Percentiles rank a stretch among this genome's conserved stretches.
phyloP scores from a whole-genome alignment of 805 yeast species.

The Dipodascopsis tothii region DNA sequence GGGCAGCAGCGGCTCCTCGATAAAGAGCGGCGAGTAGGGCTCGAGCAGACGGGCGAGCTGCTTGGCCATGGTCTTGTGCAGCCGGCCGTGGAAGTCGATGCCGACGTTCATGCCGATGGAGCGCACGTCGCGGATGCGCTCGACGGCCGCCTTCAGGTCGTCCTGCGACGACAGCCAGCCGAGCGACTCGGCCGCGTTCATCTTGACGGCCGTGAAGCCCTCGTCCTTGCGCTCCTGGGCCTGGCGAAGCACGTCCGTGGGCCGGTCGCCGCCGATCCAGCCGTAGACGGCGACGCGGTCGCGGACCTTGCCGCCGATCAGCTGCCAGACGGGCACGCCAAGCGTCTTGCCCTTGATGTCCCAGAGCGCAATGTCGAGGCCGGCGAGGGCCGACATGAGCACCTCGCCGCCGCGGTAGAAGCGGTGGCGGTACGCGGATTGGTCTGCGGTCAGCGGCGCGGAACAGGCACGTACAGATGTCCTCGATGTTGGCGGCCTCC shows the following conservation, averaged over 20 bases:
- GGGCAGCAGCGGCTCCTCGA: conserved; percentile 30
- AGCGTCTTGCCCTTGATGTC: conserved; percentile 30
- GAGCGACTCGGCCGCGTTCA: conserved; percentile 30
- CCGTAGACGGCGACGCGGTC: conserved; percentile 29
- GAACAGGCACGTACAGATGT: conserved; percentile 19
- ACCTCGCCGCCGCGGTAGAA: conserved; percentile 33
- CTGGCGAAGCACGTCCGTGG: conserved; percentile 26
- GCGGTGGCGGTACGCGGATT: conserved; percentile 28
- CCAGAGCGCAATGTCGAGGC: conserved; percentile 32
- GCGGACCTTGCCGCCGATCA: conserved; percentile 31
- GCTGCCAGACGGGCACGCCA: conserved; percentile 30
- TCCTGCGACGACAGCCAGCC: conserved; percentile 28
- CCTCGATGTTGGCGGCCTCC: conserved; percentile 29
- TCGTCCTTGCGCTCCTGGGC: conserved; percentile 29
- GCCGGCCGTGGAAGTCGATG: conserved; percentile 30
- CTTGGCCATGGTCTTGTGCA: conserved; percentile 31
- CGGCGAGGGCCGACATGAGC: conserved; percentile 30
- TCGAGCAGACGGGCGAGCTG: conserved; percentile 28
- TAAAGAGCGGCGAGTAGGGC: conserved; percentile 28
- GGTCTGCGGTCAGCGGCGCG: conserved; percentile 3
- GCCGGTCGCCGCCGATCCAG: conserved; percentile 32
- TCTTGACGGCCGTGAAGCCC: conserved; percentile 32
- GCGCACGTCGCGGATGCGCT: conserved; percentile 25
- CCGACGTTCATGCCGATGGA: conserved; percentile 29
- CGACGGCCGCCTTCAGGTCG: conserved; percentile 26